Conservation (phyloP, 2,329 filamentous ascomycete species). For the Xylariaceae sp. region DNA sequence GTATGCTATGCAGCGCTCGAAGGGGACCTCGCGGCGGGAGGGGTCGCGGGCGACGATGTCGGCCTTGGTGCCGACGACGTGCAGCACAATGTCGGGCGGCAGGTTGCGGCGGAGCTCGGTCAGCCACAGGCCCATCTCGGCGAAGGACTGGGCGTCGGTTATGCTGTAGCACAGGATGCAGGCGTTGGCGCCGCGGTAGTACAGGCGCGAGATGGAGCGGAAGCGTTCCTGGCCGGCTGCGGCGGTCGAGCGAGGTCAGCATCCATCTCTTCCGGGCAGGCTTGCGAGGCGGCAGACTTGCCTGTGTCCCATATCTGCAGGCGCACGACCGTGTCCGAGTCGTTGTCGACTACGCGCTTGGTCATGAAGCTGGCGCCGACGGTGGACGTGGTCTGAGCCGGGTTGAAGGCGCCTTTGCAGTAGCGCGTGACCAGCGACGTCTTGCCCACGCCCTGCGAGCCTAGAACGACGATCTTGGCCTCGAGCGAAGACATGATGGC, state of each 20-base stretch:
- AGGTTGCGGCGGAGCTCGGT: slow-evolving; percentile 76
- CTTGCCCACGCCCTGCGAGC: slow-evolving; percentile 73
- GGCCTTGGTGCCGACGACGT: slow-evolving; percentile 91
- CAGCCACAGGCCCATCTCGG: slow-evolving; percentile 89
- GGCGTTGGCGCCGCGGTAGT: slow-evolving; percentile 92
- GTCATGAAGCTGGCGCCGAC: slow-evolving; percentile 74
- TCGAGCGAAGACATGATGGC: slow-evolving; percentile 54
- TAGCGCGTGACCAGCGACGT: slow-evolving; percentile 71
- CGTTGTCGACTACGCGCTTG: slow-evolving; percentile 72
- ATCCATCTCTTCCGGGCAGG: not conserved
- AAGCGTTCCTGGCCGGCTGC: slow-evolving; percentile 86
- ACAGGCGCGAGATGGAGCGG: slow-evolving; percentile 85
- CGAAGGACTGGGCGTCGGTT: slow-evolving; percentile 75
- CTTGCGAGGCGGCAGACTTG: slow-evolving; percentile 28
- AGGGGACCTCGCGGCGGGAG: slow-evolving; percentile 71
- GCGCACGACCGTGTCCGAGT: slow-evolving; percentile 80
- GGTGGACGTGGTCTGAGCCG: slow-evolving; percentile 58
- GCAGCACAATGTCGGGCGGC: slow-evolving; percentile 70
- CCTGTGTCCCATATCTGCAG: slow-evolving; percentile 94
- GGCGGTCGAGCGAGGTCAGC: slow-evolving; percentile 7
- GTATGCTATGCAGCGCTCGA: slow-evolving; percentile 92
- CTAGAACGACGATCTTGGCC: slow-evolving; percentile 75
- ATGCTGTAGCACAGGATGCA: slow-evolving; percentile 94
- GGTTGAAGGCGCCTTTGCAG: slow-evolving; percentile 64
- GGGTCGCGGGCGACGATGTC: slow-evolving; percentile 87